Evolutionary conservation across 805 yeast genomes (phyloP).

Genomic region (Metschnikowia lachancei): DNA sequence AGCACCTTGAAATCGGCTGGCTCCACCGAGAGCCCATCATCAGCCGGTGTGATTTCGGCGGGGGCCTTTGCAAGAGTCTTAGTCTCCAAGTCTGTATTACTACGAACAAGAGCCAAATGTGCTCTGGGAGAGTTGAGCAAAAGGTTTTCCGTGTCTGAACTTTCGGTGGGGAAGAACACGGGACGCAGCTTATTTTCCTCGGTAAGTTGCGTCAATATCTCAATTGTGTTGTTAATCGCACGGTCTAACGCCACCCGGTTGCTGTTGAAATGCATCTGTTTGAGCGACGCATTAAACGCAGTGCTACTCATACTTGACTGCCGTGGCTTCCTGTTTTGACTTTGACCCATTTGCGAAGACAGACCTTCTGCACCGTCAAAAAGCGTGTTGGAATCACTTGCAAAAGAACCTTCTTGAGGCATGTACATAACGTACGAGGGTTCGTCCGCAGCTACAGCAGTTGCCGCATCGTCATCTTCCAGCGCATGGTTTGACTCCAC

Average conservation of each 20-base stretch:
- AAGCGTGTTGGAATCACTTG: constrained; percentile 28
- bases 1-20: constrained; percentile 50
- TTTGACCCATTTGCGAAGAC: constrained; percentile 12
- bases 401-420: constrained; percentile 33
- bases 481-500: background rate
- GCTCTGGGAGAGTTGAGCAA: constrained; percentile 49
- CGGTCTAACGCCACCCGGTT: constrained; percentile 64
- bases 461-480: constrained; percentile 15
- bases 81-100: constrained; percentile 26
- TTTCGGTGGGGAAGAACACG: constrained; percentile 56
- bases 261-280: constrained; percentile 75
- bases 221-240: constrained; percentile 53
- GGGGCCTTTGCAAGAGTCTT: constrained; percentile 22
- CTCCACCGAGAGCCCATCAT: constrained; percentile 25
- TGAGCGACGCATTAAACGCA: constrained; percentile 53
- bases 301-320: constrained; percentile 20
- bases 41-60: constrained; percentile 11
- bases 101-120: constrained; percentile 51
- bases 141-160: constrained; percentile 32
- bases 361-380: constrained; percentile 31
- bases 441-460: constrained; percentile 15
- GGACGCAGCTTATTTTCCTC: constrained; percentile 60
- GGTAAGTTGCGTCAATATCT: constrained; percentile 49
- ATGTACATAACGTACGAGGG: constrained; percentile 26
- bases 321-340: constrained; percentile 9